Percentiles rank a stretch among this genome's conserved stretches.
These are phyloP conservation scores for Rhizopogon vinicolor DNA, from an alignment of 768 basidiomycete species.

Conservation along the genomic window DNA sequence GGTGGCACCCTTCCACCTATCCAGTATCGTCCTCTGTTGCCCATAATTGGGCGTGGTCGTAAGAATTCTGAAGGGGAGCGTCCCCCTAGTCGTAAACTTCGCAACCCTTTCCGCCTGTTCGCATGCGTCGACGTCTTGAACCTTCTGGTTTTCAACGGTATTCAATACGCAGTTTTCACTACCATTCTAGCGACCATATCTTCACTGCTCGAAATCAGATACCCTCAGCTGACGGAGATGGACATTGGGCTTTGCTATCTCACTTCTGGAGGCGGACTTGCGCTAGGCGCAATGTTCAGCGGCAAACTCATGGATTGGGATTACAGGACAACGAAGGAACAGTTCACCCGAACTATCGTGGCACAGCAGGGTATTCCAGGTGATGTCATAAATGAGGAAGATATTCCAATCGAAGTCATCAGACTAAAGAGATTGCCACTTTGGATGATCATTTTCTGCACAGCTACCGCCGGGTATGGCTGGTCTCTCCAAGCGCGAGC, in stretches of 20 bases:
- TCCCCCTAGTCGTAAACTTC: constrained; percentile 15
- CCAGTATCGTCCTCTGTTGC: constrained; percentile 7
- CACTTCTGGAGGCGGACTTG: constrained; percentile 64
- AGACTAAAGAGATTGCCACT: constrained; percentile 44
- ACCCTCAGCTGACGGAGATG: constrained; percentile 37
- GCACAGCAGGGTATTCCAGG: constrained; percentile 16
- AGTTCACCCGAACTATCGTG: not conserved
- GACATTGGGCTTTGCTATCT: constrained; percentile 71
- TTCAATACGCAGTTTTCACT: constrained; percentile 46
- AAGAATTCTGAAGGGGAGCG: not conserved
- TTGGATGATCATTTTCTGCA: constrained; percentile 32
- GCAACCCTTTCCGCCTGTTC: constrained; percentile 29
- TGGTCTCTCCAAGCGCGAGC: constrained; percentile 46
- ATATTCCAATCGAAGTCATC: constrained; percentile 54
- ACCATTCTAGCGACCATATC: constrained; percentile 36
- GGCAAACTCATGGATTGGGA: constrained; percentile 62
- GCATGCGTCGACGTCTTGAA: constrained; percentile 28
- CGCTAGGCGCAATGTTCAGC: constrained; percentile 46
- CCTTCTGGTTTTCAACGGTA: constrained; percentile 46
- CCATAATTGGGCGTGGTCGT: constrained; percentile 4
- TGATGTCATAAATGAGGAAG: constrained; percentile 20
- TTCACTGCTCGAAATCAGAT: constrained; percentile 43
- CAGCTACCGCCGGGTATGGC: constrained; percentile 44
- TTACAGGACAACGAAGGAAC: constrained; percentile 36
- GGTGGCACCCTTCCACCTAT: constrained; percentile 5